Evolutionary conservation across 192 early-diverging fungal genomes (phyloP), one percentile per base, ranked within the genome.

Genomic region (Coemansia sp.): DNA sequence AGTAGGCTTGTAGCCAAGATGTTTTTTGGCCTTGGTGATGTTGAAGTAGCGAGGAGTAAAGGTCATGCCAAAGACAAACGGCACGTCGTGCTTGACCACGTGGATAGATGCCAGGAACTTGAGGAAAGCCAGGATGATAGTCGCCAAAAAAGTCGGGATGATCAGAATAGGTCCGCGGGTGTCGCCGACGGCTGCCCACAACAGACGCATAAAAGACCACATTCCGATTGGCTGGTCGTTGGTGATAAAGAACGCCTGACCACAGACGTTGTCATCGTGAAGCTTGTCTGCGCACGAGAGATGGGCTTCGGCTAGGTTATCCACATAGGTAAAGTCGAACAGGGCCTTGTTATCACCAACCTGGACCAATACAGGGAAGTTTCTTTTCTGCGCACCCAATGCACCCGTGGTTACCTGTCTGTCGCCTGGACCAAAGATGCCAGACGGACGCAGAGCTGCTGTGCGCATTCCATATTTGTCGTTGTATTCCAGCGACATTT

Each of bases 241-340:
- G 61, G 95, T 98, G 64, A 98, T 89, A 73, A 92, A 90, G 79
- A 94, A 98, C 20, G 88, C 92, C 84, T 96, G 78, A 3, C 83
- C 83, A 18, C 59, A 36, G 1, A 85, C 71, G 48, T 55, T 70
- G 33, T 89, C 86, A 63, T 81, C 87, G 72, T 76, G 79, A 36
- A 96, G 73, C 61, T 88, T 90, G 48, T 96, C 88, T 3, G 90
- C 92, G 8, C 95, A 95, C 59, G 96, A 82, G 11, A 97, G 72
- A 75, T 98, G 96, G 12, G 94, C 90, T 63, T 96, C 93, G 7
- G 94, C 94, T n/a, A 92, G 90, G 66, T 98, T 98, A 71, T 88
- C 93, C 6, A 98, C 96, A 70, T 96, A 95, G 9, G 96, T 97
- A 74, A 88, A 95, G 68, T 98, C 96, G 75, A 95, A 91, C 43